Evolutionary conservation across 306 rosid genomes (phyloP), one percentile per base, ranked within the genome.

Genomic region (Trifolium repens): DNA sequence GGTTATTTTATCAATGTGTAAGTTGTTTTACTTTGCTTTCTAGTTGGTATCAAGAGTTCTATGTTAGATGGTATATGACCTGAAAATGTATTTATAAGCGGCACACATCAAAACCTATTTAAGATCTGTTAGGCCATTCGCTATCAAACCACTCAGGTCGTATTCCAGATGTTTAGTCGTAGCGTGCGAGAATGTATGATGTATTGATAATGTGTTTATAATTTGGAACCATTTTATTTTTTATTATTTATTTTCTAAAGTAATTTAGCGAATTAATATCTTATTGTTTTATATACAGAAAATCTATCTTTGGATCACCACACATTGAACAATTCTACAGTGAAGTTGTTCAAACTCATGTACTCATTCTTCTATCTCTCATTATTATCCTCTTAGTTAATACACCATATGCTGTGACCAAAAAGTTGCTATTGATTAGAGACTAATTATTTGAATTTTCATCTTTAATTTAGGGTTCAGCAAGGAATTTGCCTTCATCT

Each of bases 1-100:
- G 98, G 98, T 68, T 93, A 86, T 75, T 91, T 93, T 44, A 89
- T 91, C 78, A 91, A 93, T 24, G 75, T 63, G 96, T 93, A 88
- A 75, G 94, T 72, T 71, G 15, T 40, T 19, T 9, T 27, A 42
- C 15, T 57, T 69, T 78, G 32, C 67, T 69, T 49, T 60, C 46
- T 40, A 11, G 27, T 54, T 75, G 2, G 5, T 50, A 50, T 61
- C 1, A 15, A 12, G 50, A 4, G 50, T 44, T 44, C 40, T 12
- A 43, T 12, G 13, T 43, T 10, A 11, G 14, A 11, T 12, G 34
- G 11, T 4, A 43, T 43, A 43, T 10, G 13, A 42, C 13, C 49
- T 43, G 15, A 43, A 43, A 43, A 43, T 43, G 14, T 43, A 10
- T 43, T 43, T 10, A 42, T 10, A 43, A 43, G 49, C 49, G 4